A percentile compares a stretch with the other conserved stretches of the same genome.
Conservation (phyloP, 164 flowering plant species). For the Vitis rotundifolia region DNA sequence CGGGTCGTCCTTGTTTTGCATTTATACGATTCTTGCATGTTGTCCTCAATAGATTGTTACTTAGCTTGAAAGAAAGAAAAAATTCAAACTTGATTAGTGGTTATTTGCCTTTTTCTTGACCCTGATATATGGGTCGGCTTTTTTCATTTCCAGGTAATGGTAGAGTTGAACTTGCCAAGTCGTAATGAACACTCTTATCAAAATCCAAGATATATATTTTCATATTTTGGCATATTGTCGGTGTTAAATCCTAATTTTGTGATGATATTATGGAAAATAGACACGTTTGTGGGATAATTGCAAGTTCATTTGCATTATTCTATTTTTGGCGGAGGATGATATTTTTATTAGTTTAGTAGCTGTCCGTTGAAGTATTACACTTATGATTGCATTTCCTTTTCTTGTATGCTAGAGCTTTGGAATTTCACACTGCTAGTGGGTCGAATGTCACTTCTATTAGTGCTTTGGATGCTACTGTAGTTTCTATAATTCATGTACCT, state of each 20-base stretch:
- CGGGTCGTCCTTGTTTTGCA: conserved; percentile 3
- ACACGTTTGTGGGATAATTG: not conserved
- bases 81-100: not conserved
- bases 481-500: not conserved
- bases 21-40: not conserved
- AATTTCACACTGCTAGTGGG: too few species aligned
- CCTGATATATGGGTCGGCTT: not conserved
- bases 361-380: not conserved
- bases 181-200: not conserved
- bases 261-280: not conserved
- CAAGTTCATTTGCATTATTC: not conserved
- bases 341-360: not conserved
- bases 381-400: too few species aligned
- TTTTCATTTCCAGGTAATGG: not conserved
- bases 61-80: conserved; percentile 1
- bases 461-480: not conserved
- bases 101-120: not conserved
- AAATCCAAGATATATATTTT: not conserved
- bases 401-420: too few species aligned
- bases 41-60: not conserved
- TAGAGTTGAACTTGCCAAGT: not conserved
- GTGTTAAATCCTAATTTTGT: conserved; percentile 3
- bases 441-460: not conserved
- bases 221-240: not conserved
- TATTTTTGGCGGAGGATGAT: conserved; percentile 4